Evolutionary conservation across 2,329 filamentous ascomycete species (phyloP), one percentile per base, ranked within the genome.

Genomic region (Akanthomyces dipterigenus): DNA sequence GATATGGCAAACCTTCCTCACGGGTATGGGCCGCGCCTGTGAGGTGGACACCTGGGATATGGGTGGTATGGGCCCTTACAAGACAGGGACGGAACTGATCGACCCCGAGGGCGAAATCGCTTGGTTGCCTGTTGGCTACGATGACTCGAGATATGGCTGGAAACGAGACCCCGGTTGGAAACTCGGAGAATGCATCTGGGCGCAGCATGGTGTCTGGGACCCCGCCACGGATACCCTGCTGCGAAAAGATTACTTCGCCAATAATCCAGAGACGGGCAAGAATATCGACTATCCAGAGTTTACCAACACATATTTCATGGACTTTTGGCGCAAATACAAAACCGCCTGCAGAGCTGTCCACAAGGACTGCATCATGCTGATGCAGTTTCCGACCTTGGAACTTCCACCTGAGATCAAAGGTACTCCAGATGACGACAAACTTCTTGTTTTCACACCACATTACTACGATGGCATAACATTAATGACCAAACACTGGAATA

Each of bases 401-500:
- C 84, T 99, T 14, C 95, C 95, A 0, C 95, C 96, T 0, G 80
- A 80, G 49, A 88, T 98, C 71, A 96, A 95, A 73, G 93, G 87
- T 14, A 96, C 93, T 0, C 78, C 82, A 31, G 93, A 98, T 70
- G 93, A 98, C 68, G 93, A 99, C 67, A 86, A 87, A 3, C 90
- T 88, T 64, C 88, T 98, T 83, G 89, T 93, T 2, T 98, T 97
- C 72, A 88, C 95, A 11, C 91, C 93, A 1, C 95, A 99, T 75
- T 99, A 91, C 72, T 99, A 99, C 73, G 95, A 99, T 68, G 95
- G 95, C 12, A 89, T 99, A 61, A 99, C 95, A 0, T 80, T 99
- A 4, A 90, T 99, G 83, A 98, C 91, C 14, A 99, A 99, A 76
- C 96, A 96, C 73, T 99, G 95, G 95, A 99, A 98, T 71, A 89